phyloP scores from a whole-genome alignment of 768 basidiomycete genomes.

The Mycena epipterygia region DNA sequence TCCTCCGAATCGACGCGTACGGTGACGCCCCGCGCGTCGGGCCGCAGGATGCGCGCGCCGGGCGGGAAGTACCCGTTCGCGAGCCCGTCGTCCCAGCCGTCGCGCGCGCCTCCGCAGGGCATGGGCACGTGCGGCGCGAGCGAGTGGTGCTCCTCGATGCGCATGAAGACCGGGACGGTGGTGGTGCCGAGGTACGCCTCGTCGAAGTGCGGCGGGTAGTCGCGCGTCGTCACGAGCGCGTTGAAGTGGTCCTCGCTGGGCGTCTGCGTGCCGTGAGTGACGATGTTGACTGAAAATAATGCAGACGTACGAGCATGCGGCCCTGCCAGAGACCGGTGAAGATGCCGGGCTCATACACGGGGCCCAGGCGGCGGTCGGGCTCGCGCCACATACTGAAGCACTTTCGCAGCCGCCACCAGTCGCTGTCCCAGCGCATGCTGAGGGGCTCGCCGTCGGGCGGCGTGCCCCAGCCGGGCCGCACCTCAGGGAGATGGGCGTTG shows the following conservation, averaged over 20 bases:
- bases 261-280: too few species aligned
- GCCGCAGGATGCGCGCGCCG: conserved; percentile 36
- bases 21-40: conserved; percentile 19
- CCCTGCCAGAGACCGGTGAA: conserved; percentile 73
- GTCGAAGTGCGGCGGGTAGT: conserved; percentile 43
- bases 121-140: conserved; percentile 36
- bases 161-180: conserved; percentile 69
- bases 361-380: conserved; percentile 36
- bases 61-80: conserved; percentile 57
- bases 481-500: conserved; percentile 44
- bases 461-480: conserved; percentile 12
- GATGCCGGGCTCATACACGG: conserved; percentile 58
- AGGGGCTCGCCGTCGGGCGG: conserved; percentile 11
- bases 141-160: conserved; percentile 67
- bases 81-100: conserved; percentile 50
- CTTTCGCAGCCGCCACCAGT: conserved; percentile 63
- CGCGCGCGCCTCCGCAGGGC: background rate
- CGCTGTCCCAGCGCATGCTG: conserved; percentile 62
- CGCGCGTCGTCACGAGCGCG: conserved; percentile 39
- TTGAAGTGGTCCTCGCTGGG: conserved; percentile 49
- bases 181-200: conserved; percentile 43
- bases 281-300: too few species aligned
- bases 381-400: conserved; percentile 48
- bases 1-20: conserved; percentile 30
- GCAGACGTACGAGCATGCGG: conserved; percentile 72